Percentiles rank a stretch among this genome's conserved stretches.
phyloP scores from a whole-genome alignment of 305 asterid species.

The Solanum chacoense region DNA sequence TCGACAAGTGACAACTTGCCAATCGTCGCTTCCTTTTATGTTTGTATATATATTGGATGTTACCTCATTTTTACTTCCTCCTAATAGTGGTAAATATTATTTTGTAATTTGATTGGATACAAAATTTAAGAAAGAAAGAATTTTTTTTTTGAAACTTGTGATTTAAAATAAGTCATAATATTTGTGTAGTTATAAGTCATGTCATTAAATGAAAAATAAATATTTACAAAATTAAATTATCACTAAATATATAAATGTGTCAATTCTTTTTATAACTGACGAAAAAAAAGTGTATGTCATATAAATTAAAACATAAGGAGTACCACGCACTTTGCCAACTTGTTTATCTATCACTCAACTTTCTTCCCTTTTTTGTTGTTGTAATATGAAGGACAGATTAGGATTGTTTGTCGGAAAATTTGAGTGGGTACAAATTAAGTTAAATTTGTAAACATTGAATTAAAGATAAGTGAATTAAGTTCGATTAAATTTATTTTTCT shows the following conservation, averaged over 20 bases:
- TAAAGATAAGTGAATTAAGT: neutral
- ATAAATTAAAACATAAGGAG: no score
- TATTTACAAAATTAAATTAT: no score
- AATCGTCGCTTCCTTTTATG: neutral
- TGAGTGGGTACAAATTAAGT: neutral
- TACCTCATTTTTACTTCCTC: neutral
- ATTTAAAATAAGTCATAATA: no score
- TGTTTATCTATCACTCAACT: neutral
- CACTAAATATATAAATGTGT: no score
- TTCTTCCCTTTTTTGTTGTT: neutral
- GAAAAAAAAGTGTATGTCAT: no score
- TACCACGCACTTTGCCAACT: neutral
- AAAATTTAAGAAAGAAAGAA: no score
- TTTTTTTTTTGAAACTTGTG: rapidly evolving
- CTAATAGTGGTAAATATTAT: neutral
- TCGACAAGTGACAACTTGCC: neutral
- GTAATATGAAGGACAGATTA: neutral
- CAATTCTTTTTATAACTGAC: neutral
- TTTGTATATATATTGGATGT: neutral
- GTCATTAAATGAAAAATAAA: neutral
- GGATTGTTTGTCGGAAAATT: neutral
- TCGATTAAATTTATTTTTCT: neutral
- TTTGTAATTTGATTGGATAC: neutral
- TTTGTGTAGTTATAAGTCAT: no score
- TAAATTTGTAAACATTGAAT: neutral